Conservation (phyloP, 345 rosid genomes). For the Arabidopsis arenosa region DNA sequence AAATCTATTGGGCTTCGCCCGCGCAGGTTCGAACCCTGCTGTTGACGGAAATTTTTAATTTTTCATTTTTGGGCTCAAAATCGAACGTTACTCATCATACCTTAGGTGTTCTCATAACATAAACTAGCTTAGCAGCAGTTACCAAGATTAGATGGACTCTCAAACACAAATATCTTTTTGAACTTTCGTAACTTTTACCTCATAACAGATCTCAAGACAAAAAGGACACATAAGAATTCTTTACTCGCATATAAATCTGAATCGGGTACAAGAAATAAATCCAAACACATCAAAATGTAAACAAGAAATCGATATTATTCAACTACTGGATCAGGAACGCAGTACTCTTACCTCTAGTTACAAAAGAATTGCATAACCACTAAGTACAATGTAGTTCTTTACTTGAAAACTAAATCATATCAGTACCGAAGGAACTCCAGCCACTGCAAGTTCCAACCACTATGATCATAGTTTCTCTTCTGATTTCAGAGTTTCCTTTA, state of each 20-base stretch:
- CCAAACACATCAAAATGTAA: constrained; percentile 24
- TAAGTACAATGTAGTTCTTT: constrained; percentile 30
- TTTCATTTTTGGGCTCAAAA: neutral
- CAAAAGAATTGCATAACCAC: constrained; percentile 44
- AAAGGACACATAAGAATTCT: neutral
- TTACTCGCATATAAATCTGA: neutral
- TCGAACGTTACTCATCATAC: neutral
- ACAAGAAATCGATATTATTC: constrained; percentile 25
- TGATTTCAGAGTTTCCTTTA: constrained; percentile 42
- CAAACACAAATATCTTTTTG: neutral
- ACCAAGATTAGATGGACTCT: neutral
- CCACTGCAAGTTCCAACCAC: neutral
- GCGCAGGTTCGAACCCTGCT: constrained; percentile 94
- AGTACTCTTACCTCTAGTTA: constrained; percentile 32
- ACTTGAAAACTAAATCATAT: neutral
- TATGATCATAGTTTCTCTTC: constrained; percentile 43
- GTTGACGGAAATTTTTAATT: constrained; percentile 46
- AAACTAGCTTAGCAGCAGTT: neutral
- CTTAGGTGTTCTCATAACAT: too few relatives aligned
- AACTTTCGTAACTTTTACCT: neutral
- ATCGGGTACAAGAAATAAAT: neutral
- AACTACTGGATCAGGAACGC: constrained; percentile 1
- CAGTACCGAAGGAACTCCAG: neutral
- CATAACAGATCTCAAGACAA: neutral
- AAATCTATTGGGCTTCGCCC: constrained; percentile 88